Evolutionary conservation across 2,329 filamentous ascomycete species (phyloP).

Genomic region (Coleophoma cylindrospora): DNA sequence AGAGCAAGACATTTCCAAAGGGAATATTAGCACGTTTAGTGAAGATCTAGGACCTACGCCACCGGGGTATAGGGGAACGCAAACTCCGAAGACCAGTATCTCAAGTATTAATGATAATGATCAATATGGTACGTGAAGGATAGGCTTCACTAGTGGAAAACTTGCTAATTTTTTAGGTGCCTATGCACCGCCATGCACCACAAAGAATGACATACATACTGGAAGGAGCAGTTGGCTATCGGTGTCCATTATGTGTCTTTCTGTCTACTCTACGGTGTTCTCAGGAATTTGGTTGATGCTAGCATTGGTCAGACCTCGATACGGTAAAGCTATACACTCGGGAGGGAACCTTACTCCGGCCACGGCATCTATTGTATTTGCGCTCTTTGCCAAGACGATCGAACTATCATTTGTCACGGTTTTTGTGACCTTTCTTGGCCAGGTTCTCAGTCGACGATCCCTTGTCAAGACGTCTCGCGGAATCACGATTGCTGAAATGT

Average conservation of each 20-base stretch:
- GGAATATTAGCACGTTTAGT: neutral
- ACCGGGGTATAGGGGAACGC: neutral
- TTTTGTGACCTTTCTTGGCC: constrained; percentile 70
- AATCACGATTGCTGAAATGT: constrained; percentile 71
- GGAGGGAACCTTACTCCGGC: constrained; percentile 49
- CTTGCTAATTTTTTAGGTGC: neutral
- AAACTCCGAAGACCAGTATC: neutral
- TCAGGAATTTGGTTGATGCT: constrained; percentile 63
- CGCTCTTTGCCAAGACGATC: constrained; percentile 69
- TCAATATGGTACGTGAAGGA: neutral
- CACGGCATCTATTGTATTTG: constrained; percentile 62
- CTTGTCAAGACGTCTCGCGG: constrained; percentile 56
- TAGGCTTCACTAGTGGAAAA: neutral
- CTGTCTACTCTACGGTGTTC: constrained; percentile 58
- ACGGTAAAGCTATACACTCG: constrained; percentile 50
- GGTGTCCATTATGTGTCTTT: constrained; percentile 39
- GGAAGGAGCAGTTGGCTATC: constrained; percentile 39
- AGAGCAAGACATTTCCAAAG: neutral
- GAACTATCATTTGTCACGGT: constrained; percentile 75
- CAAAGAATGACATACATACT: constrained; percentile 19
- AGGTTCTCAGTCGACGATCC: constrained; percentile 66
- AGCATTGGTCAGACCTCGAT: constrained; percentile 57
- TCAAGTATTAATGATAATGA: neutral
- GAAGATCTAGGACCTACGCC: neutral
- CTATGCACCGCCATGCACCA: constrained; percentile 5